These are phyloP conservation scores for Sporothrix phasma DNA, from an alignment of 2,329 filamentous ascomycete genomes.

Conservation along the genomic window DNA sequence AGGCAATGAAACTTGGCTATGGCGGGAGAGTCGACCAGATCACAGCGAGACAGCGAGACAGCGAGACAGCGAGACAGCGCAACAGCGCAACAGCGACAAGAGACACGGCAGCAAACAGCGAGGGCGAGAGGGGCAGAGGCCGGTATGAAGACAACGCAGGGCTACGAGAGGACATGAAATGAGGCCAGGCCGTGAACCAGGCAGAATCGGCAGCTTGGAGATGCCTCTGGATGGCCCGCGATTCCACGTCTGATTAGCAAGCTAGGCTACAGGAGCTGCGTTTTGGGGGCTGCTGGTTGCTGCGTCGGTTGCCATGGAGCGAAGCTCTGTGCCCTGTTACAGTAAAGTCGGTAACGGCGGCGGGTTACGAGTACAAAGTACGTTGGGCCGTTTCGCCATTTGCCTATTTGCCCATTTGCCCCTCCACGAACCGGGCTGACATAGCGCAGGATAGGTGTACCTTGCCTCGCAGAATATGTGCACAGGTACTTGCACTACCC, in stretches of 20 bases:
- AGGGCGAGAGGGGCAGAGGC: conserved; percentile 7
- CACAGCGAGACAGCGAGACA: too few species aligned
- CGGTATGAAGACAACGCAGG: conserved; percentile 7
- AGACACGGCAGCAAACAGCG: neutral
- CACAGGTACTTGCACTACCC: neutral
- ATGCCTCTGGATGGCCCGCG: conserved; percentile 11
- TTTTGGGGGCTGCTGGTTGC: neutral
- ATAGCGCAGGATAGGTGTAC: neutral
- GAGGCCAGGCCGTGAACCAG: conserved; percentile 2
- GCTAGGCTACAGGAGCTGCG: neutral
- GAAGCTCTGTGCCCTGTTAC: neutral
- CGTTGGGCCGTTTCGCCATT: neutral
- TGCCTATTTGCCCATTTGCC: neutral
- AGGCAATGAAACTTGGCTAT: neutral
- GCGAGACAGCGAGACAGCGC: neutral
- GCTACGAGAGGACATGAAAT: conserved; percentile 1
- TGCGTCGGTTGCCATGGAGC: conserved; percentile 2
- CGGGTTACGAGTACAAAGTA: too few species aligned
- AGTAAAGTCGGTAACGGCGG: neutral
- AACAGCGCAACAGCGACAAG: neutral
- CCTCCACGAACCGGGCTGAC: neutral
- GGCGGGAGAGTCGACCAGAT: neutral
- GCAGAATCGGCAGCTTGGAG: conserved; percentile 6
- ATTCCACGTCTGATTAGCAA: conserved; percentile 8
- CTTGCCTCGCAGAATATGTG: neutral